Percentiles rank a stretch among this genome's conserved stretches.
Evolutionary conservation across 768 basidiomycete species (phyloP).

Genomic region (Mycena belliarum): DNA sequence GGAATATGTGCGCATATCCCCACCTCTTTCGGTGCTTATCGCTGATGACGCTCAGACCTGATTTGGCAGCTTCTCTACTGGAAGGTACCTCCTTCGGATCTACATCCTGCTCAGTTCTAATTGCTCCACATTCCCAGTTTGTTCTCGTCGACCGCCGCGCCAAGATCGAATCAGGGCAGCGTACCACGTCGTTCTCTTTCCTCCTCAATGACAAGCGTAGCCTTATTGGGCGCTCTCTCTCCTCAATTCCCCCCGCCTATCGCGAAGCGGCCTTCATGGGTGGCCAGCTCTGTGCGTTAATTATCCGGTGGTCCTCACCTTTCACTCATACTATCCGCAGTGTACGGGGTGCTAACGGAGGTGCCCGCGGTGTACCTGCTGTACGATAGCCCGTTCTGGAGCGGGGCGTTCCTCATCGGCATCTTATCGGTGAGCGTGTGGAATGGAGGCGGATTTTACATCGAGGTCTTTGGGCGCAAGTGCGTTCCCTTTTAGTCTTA

Average conservation of each 20-base stretch:
- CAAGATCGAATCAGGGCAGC: slow-evolving; percentile 90
- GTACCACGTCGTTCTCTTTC: slow-evolving; percentile 87
- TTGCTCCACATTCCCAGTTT: slow-evolving; percentile 47
- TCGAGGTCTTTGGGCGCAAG: slow-evolving; percentile 97
- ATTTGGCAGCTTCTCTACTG: slow-evolving; percentile 94
- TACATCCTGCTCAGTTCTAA: background rate
- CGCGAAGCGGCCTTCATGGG: slow-evolving; percentile 78
- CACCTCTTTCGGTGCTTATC: background rate
- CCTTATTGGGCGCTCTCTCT: slow-evolving; percentile 72
- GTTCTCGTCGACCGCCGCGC: slow-evolving; percentile 83
- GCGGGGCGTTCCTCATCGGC: slow-evolving; percentile 70
- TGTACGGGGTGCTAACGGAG: slow-evolving; percentile 85
- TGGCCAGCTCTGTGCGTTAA: slow-evolving; percentile 68
- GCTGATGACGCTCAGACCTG: slow-evolving; percentile 56
- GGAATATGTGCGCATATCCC: slow-evolving; percentile 78
- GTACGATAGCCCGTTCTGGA: slow-evolving; percentile 80
- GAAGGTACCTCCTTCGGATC: slow-evolving; percentile 56
- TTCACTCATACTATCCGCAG: slow-evolving; percentile 36
- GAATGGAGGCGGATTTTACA: slow-evolving; percentile 96
- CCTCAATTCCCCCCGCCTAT: slow-evolving; percentile 57
- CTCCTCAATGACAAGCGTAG: slow-evolving; percentile 88
- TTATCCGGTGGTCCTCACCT: background rate
- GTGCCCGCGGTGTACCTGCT: slow-evolving; percentile 81
- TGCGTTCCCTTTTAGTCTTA: slow-evolving; percentile 41
- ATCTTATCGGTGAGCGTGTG: slow-evolving; percentile 89